Evolutionary conservation across 495 filamentous ascomycete genomes (phyloP), one percentile per base, ranked within the genome.

Genomic region (Annulohypoxylon nitens): DNA sequence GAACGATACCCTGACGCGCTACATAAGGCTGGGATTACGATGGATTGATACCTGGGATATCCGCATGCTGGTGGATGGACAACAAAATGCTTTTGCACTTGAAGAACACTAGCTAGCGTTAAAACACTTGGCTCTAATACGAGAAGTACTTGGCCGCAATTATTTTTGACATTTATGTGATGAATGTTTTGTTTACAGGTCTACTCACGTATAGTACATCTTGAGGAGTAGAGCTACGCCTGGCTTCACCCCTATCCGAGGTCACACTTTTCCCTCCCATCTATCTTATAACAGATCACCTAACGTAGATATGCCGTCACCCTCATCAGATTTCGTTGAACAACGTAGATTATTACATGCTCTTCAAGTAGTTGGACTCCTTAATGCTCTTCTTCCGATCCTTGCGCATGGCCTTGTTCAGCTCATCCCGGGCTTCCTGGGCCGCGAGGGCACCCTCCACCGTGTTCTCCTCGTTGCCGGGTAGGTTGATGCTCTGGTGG

Each of bases 281-380:
- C 45, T 3, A 14, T 18, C 30, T 34, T 37, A 18, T 5, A 33
- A 34, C 20, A 30, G 9, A 18, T 53, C 11, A 26, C 26, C 48
- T 4, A 7, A 10, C 11, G 12, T 57, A 30, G 14, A 62, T 48
- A 50, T 50, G 4, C 20, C 8, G 4, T 20, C 36, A 9, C 30
- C 11, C 2, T 16, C 57, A 18, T 30, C 12, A 61, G 14, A 26
- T 25, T 5, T 14, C 23, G 14, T 43, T 14, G 9, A 14, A 12
- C 14, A 20, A 12, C 34, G 25, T 57, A 39, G 37, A 80, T 80
- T 87, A 81, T 80, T 87, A 90, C 88, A 97, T 92, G 16, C 89
- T 87, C 85, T 90, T 92, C 84, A 99, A 87, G 88, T 96, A 99
- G 84, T 99, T 99, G 64, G 76, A 86, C 84, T 98, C 96, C 86